phyloP scores from a whole-genome alignment of 208 protist genomes.

The Trypanosoma vivax region DNA sequence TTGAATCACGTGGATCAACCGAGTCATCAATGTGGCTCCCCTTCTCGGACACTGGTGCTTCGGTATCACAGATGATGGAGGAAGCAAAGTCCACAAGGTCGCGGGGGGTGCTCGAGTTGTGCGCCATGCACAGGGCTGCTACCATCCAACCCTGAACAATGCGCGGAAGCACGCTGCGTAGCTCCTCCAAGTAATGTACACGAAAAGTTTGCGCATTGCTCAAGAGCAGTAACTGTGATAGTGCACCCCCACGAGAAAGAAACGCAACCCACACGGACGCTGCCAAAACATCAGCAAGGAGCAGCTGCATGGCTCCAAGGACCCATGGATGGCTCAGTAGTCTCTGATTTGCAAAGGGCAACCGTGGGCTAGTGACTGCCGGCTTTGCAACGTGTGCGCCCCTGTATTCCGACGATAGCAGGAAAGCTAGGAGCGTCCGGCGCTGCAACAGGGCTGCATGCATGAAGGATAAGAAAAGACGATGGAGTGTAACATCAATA shows the following conservation, averaged over 20 bases:
- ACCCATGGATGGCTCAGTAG: constrained; percentile 38
- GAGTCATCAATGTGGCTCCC: constrained; percentile 2
- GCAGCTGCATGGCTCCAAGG: constrained; percentile 44
- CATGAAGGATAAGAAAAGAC: constrained; percentile 43
- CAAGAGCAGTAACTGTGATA: constrained; percentile 43
- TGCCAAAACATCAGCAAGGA: constrained; percentile 66
- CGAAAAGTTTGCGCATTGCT: constrained; percentile 42
- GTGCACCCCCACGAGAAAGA: constrained; percentile 48
- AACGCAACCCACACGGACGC: constrained; percentile 63
- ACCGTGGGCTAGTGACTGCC: constrained; percentile 11
- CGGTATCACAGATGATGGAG: not conserved
- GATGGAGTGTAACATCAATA: constrained; percentile 47
- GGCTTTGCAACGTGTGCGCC: constrained; percentile 31
- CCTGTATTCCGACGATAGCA: constrained; percentile 33
- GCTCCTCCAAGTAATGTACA: constrained; percentile 56
- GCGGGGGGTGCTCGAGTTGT: constrained; percentile 23
- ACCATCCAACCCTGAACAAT: constrained; percentile 71
- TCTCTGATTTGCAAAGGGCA: not conserved
- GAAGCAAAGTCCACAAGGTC: constrained; percentile 13
- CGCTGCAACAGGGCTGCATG: constrained; percentile 33
- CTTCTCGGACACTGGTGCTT: not conserved
- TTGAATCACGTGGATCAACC: constrained; percentile 2
- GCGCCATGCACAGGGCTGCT: constrained; percentile 37
- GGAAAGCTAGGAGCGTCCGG: constrained; percentile 34
- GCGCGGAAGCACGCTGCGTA: constrained; percentile 43